Conservation (phyloP, 371 early-diverging fungal genomes). For the Rhizopus sp. region DNA sequence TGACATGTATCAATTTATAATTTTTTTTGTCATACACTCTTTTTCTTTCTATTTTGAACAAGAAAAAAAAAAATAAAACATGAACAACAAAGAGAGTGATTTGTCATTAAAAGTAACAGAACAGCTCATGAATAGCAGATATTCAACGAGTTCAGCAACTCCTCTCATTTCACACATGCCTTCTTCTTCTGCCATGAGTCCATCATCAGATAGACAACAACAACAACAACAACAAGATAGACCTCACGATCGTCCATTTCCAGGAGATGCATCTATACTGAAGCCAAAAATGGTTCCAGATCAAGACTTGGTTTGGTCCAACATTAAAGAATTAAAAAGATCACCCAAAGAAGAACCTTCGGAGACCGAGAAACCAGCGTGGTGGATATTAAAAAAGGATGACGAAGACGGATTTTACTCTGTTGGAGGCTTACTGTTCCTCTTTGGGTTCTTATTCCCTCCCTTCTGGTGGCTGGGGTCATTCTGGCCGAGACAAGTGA, state of each 20-base stretch:
- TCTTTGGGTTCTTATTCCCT: constrained; percentile 48
- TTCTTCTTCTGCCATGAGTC: constrained; percentile 5
- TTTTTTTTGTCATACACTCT: constrained; percentile 4
- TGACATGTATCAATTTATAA: constrained; percentile 9
- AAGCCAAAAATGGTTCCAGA: background rate
- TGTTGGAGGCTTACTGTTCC: constrained; percentile 33
- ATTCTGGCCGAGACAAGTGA: constrained; percentile 33
- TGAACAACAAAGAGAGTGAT: constrained; percentile 11
- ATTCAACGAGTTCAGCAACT: background rate
- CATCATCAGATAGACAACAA: constrained; percentile 7
- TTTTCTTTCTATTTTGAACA: background rate
- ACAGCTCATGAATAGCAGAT: constrained; percentile 11
- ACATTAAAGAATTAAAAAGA: constrained; percentile 2
- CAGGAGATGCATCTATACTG: constrained; percentile 4
- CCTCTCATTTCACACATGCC: constrained; percentile 3
- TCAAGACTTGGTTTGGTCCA: constrained; percentile 3
- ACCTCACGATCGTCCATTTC: constrained; percentile 18
- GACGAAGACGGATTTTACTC: constrained; percentile 42
- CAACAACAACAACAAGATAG: constrained; percentile 10
- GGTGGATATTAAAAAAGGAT: constrained; percentile 32
- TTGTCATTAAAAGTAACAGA: constrained; percentile 23
- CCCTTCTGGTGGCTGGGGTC: constrained; percentile 52
- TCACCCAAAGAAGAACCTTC: background rate
- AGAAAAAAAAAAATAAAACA: constrained; percentile 7
- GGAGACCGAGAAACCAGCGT: background rate